phyloP scores from a whole-genome alignment of 2,329 filamentous ascomycete species.

The Ciborinia camelliae region DNA sequence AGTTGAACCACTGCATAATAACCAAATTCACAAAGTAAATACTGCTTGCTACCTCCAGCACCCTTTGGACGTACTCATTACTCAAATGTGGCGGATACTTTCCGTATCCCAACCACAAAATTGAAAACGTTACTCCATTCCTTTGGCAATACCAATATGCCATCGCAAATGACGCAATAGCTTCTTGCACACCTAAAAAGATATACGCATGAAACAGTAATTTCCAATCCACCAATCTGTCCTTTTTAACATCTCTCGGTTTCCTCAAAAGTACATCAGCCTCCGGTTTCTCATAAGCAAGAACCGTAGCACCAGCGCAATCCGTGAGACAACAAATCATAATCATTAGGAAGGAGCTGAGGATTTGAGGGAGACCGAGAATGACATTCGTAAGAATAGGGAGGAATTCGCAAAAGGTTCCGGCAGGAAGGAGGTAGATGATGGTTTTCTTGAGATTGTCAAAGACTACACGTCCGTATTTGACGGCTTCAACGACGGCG shows the following conservation, averaged over 20 bases:
- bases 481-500: slow-evolving; percentile 67
- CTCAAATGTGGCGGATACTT: slow-evolving; percentile 42
- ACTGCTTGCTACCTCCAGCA: slow-evolving; percentile 34
- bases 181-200: slow-evolving; percentile 62
- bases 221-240: slow-evolving; percentile 68
- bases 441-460: slow-evolving; percentile 73
- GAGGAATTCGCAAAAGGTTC: slow-evolving; percentile 56
- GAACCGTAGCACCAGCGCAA: slow-evolving; percentile 64
- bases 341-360: slow-evolving; percentile 56
- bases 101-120: slow-evolving; percentile 67
- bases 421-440: slow-evolving; percentile 56
- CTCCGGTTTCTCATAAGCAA: slow-evolving; percentile 74
- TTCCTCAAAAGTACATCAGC: slow-evolving; percentile 67
- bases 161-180: slow-evolving; percentile 58
- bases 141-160: slow-evolving; percentile 61
- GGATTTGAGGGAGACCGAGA: slow-evolving; percentile 57
- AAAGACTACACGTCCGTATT: slow-evolving; percentile 72
- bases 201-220: slow-evolving; percentile 70
- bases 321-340: slow-evolving; percentile 63
- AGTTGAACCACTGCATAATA: slow-evolving; percentile 76
- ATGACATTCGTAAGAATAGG: slow-evolving; percentile 57
- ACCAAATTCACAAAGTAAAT: slow-evolving; percentile 79
- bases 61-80: slow-evolving; percentile 51
- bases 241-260: slow-evolving; percentile 64
- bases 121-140: slow-evolving; percentile 59